These are phyloP conservation scores for Conticribra guillardii DNA, from an alignment of 108 stramenopile species.

Conservation along the genomic window DNA sequence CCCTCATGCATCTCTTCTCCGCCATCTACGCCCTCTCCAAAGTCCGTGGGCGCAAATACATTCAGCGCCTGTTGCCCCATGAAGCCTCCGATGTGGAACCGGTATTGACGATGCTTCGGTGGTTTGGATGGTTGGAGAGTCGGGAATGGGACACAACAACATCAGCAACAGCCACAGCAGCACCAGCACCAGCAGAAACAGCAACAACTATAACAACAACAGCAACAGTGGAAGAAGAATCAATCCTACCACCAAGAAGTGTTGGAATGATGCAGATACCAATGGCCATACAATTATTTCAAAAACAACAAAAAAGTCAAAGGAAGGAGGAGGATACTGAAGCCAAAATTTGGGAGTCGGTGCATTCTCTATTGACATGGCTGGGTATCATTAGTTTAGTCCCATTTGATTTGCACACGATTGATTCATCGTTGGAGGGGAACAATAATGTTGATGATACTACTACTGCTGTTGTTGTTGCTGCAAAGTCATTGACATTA, in stretches of 20 bases:
- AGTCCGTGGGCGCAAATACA: slow-evolving; percentile 90
- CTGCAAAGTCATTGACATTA: slow-evolving; percentile 3
- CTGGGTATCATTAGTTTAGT: slow-evolving; percentile 92
- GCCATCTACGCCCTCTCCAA: slow-evolving; percentile 91
- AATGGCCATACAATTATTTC: slow-evolving; percentile 25
- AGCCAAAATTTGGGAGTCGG: slow-evolving; percentile 87
- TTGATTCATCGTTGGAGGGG: slow-evolving; percentile 69
- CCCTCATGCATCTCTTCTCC: slow-evolving; percentile 68
- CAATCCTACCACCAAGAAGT: too few relatives aligned
- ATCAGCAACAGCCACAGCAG: too few relatives aligned
- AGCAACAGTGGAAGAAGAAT: too few relatives aligned
- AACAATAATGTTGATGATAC: slow-evolving; percentile 3
- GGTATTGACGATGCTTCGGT: slow-evolving; percentile 67
- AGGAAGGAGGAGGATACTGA: slow-evolving; percentile 20
- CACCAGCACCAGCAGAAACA: background rate
- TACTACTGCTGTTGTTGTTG: background rate
- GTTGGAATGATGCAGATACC: too few relatives aligned
- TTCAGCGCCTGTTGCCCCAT: slow-evolving; percentile 91
- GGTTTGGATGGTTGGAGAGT: slow-evolving; percentile 50
- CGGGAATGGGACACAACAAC: too few relatives aligned
- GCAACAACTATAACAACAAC: background rate
- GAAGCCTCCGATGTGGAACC: slow-evolving; percentile 92
- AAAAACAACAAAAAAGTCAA: slow-evolving; percentile 25
- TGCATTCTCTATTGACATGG: slow-evolving; percentile 96
- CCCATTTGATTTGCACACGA: slow-evolving; percentile 90